Percentiles rank a stretch among this genome's conserved stretches.
Conservation (phyloP, 805 yeast genomes). For the Barnettozyma botsteinii region DNA sequence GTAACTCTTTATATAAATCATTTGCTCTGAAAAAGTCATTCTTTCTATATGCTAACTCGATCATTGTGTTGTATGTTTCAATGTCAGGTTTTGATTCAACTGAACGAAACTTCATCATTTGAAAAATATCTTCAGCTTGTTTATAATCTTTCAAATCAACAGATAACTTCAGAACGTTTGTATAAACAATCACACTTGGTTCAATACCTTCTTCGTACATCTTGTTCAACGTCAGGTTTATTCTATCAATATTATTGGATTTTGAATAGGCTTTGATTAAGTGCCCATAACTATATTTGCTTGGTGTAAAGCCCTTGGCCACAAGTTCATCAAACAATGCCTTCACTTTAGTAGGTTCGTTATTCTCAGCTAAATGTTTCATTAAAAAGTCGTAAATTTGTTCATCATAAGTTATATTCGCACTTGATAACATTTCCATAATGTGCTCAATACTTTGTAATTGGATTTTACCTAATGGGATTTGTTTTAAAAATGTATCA, state of each 20-base stretch:
- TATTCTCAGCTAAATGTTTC: conserved; percentile 29
- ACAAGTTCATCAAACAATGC: conserved; percentile 24
- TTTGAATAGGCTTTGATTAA: conserved; percentile 39
- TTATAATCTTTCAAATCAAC: conserved; percentile 44
- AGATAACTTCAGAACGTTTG: conserved; percentile 57
- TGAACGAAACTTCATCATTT: conserved; percentile 78
- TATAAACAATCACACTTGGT: conserved; percentile 43
- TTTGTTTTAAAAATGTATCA: conserved; percentile 29
- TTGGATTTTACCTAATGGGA: conserved; percentile 32
- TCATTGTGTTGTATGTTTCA: conserved; percentile 63
- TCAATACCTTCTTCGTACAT: conserved; percentile 28
- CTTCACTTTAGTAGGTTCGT: conserved; percentile 28
- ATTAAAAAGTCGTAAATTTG: conserved; percentile 34
- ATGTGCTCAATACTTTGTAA: conserved; percentile 25
- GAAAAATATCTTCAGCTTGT: conserved; percentile 71
- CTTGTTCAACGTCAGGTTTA: conserved; percentile 13
- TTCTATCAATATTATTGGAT: conserved; percentile 20
- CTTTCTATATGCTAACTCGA: conserved; percentile 56
- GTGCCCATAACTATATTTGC: conserved; percentile 36
- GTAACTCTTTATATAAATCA: conserved; percentile 71
- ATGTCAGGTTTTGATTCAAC: conserved; percentile 59
- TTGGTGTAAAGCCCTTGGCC: conserved; percentile 22
- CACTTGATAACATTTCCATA: conserved; percentile 29
- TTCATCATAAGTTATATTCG: conserved; percentile 24
- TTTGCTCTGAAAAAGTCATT: conserved; percentile 68